These are phyloP conservation scores for Ustilago crameri DNA, from an alignment of 1,284 basidiomycete species.

Conservation along the genomic window DNA sequence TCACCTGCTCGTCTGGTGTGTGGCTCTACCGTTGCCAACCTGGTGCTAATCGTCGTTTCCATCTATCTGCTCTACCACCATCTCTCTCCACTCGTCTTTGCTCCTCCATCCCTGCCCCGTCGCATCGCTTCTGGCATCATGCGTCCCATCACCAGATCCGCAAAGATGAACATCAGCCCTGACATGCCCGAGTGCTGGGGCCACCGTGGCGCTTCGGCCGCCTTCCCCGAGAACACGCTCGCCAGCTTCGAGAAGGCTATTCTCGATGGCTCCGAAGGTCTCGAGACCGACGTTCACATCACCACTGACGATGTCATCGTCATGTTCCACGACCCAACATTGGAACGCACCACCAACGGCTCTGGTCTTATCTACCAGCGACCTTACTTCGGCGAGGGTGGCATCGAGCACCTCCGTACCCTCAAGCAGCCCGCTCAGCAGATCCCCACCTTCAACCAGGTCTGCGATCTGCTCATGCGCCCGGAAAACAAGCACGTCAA, in stretches of 20 bases:
- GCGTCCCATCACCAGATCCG: conserved; percentile 58
- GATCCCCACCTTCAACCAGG: conserved; percentile 65
- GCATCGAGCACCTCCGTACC: conserved; percentile 86
- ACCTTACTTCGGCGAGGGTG: conserved; percentile 71
- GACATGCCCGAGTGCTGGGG: conserved; percentile 64
- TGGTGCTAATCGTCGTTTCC: conserved; percentile 37
- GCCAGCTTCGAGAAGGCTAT: conserved; percentile 66
- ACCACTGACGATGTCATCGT: conserved; percentile 87
- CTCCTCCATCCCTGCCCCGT: conserved; percentile 1
- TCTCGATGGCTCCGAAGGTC: conserved; percentile 64
- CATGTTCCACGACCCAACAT: conserved; percentile 91
- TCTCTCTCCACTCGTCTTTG: not conserved
- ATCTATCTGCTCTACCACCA: conserved; percentile 30
- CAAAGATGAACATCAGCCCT: conserved; percentile 48
- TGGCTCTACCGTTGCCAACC: conserved; percentile 12
- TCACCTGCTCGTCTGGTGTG: conserved; percentile 16
- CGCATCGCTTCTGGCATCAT: conserved; percentile 22
- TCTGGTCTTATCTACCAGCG: conserved; percentile 71
- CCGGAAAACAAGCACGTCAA: conserved; percentile 64
- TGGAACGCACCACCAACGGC: conserved; percentile 73
- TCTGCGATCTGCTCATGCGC: conserved; percentile 64
- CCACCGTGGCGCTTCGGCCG: conserved; percentile 66
- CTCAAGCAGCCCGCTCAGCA: conserved; percentile 77
- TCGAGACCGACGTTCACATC: conserved; percentile 88
- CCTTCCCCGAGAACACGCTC: conserved; percentile 68